Conservation (phyloP, 2,329 filamentous ascomycete species). For the Ophiobolus disseminans region DNA sequence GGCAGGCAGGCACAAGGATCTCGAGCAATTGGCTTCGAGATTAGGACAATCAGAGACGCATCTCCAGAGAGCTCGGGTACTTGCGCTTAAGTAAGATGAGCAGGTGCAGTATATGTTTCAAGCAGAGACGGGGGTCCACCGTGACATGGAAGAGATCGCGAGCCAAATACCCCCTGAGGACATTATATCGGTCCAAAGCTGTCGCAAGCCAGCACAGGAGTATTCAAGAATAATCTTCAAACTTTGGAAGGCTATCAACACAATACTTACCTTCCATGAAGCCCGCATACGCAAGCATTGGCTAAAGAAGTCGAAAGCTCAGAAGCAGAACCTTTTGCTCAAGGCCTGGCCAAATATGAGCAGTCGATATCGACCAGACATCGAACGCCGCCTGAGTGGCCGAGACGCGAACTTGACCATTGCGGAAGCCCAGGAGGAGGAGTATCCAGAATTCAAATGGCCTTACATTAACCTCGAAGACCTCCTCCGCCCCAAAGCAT, state of each 20-base stretch:
- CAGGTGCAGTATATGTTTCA: no score
- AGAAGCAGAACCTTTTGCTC: not conserved
- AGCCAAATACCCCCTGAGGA: no score
- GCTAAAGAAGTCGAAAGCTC: not conserved
- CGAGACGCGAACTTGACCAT: not conserved
- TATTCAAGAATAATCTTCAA: not conserved
- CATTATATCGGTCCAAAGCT: no score
- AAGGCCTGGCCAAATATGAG: not conserved
- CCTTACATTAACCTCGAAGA: constrained; percentile 67
- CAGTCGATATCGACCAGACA: constrained; percentile 60
- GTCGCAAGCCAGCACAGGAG: not conserved
- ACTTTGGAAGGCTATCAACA: not conserved
- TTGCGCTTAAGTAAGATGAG: no score
- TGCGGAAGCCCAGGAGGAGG: constrained; percentile 30
- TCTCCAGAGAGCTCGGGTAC: no score
- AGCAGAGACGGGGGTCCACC: no score
- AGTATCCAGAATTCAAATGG: constrained; percentile 53
- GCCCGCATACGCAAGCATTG: not conserved
- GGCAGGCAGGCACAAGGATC: not conserved
- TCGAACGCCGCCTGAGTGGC: constrained; percentile 33
- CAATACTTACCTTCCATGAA: not conserved
- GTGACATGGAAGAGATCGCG: no score
- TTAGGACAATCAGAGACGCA: not conserved
- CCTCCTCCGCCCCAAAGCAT: constrained; percentile 51
- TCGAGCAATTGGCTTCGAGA: not conserved